Evolutionary conservation across 805 yeast genomes (phyloP).

Genomic region (Monosporozyma unispora): DNA sequence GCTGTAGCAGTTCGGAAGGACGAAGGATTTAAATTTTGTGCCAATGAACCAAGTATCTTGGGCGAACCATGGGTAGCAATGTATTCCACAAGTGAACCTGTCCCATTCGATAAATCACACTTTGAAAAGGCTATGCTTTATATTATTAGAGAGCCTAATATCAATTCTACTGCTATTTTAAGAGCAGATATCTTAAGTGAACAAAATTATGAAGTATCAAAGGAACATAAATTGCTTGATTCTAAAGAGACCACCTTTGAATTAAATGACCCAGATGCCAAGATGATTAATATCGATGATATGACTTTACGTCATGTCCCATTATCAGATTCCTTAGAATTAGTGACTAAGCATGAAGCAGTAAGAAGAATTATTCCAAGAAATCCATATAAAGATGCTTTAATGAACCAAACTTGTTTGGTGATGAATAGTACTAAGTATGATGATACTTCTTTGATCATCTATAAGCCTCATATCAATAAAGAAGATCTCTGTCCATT

Average conservation of each 20-base stretch:
- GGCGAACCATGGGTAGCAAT: conserved; percentile 26
- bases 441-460: conserved; percentile 43
- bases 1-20: conserved; percentile 9
- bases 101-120: conserved; percentile 34
- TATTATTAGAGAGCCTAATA: conserved; percentile 73
- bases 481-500: conserved; percentile 61
- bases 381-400: conserved; percentile 76
- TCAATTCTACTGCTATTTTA: conserved; percentile 83
- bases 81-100: conserved; percentile 17
- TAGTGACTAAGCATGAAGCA: conserved; percentile 38
- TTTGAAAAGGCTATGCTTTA: conserved; percentile 72
- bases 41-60: conserved; percentile 15
- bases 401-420: conserved; percentile 78
- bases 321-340: conserved; percentile 18
- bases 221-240: conserved; percentile 5
- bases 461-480: conserved; percentile 71
- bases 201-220: conserved; percentile 30
- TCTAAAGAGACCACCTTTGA: not conserved
- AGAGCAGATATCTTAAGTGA: conserved; percentile 74
- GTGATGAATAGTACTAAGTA: conserved; percentile 30
- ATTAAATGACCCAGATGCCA: conserved; percentile 15
- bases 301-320: conserved; percentile 30
- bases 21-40: conserved; percentile 13
- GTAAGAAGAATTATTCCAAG: conserved; percentile 88
- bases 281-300: conserved; percentile 34